Base-by-base conservation (phyloP, 2,329 filamentous ascomycete genomes). In the Periconia digitata region DNA sequence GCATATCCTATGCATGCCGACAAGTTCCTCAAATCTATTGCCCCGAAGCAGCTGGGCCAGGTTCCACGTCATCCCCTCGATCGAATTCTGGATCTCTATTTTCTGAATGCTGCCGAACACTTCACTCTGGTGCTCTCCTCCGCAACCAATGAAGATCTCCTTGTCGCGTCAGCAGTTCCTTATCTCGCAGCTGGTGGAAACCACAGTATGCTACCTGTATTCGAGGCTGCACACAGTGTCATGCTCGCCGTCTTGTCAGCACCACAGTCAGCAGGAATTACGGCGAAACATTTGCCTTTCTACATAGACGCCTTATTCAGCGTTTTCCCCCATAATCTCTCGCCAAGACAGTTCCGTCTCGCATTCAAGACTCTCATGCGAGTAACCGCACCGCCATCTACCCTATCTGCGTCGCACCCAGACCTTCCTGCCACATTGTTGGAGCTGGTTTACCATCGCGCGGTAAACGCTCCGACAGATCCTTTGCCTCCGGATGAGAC, bases 331-430 rank as follows among this genome's bases (percentile, higher is more conserved):
- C 68, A 77, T 1, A 87, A 86, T 49, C 83, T 96, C 17, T 92
- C 89, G 0, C 80, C 89, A 1, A 84, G 91, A 15, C 92, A 96
- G 67, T 96, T 96, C 75, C 83, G 91, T 23, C 78, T 96, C 8
- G 92, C 91, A 10, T 92, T 95, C 76, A 89, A 87, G 67, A 92
- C 90, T 1, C 77, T 96, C 39, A 83, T 95, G 69, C 86, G 87
- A 60, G 86, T 95, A 50, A 85, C 90, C 10, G 86, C 87, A 2
- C 90, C 91, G 2, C 92, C 91, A 0, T 90, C 88, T 32, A 81
- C 84, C 1, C 80, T 95, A 35, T 84, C 87, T 27, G 84, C 83
- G 40, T 80, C 80, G 5, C 86, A 94, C 54, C 89, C 89, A 0
- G 79, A 87, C 48, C 80, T 96, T n/a, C 85, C 89, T 2, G 89